These are phyloP conservation scores for Pseudogymnoascus sp. DNA, from an alignment of 2,329 filamentous ascomycete genomes.

Conservation along the genomic window DNA sequence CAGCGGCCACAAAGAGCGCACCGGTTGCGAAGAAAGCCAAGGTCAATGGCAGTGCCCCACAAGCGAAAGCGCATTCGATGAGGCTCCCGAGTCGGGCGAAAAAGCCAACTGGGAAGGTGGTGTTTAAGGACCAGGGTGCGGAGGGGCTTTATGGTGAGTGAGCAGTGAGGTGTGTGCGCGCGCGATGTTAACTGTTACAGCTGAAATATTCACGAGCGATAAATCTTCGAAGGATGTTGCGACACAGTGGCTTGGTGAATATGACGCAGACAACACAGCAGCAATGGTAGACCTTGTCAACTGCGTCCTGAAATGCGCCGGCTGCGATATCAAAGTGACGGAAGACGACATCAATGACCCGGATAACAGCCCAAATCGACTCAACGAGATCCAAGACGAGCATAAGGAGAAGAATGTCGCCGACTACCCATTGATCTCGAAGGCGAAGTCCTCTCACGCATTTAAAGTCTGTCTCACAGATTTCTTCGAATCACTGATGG, in stretches of 20 bases:
- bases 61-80: slow-evolving; percentile 47
- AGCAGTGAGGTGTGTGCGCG: neutral
- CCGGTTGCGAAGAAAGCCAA: slow-evolving; percentile 58
- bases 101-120: slow-evolving; percentile 33
- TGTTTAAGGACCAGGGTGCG: slow-evolving; percentile 34
- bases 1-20: slow-evolving; percentile 38
- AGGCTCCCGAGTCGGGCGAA: slow-evolving; percentile 26
- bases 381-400: slow-evolving; percentile 79
- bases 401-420: slow-evolving; percentile 77
- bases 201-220: slow-evolving; percentile 56
- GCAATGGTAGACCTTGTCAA: slow-evolving; percentile 59
- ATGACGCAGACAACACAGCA: slow-evolving; percentile 44
- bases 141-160: slow-evolving; percentile 25
- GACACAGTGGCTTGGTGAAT: slow-evolving; percentile 52
- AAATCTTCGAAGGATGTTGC: slow-evolving; percentile 50
- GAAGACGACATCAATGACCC: slow-evolving; percentile 81
- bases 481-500: slow-evolving; percentile 73
- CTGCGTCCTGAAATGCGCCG: slow-evolving; percentile 63
- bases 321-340: slow-evolving; percentile 72
- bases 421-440: slow-evolving; percentile 87
- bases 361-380: slow-evolving; percentile 71
- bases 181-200: slow-evolving; percentile 34
- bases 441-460: slow-evolving; percentile 63
- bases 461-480: slow-evolving; percentile 71
- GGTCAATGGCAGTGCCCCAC: slow-evolving; percentile 51